phyloP scores from a whole-genome alignment of 139 green algal species.

The Coelastrella sp. region DNA sequence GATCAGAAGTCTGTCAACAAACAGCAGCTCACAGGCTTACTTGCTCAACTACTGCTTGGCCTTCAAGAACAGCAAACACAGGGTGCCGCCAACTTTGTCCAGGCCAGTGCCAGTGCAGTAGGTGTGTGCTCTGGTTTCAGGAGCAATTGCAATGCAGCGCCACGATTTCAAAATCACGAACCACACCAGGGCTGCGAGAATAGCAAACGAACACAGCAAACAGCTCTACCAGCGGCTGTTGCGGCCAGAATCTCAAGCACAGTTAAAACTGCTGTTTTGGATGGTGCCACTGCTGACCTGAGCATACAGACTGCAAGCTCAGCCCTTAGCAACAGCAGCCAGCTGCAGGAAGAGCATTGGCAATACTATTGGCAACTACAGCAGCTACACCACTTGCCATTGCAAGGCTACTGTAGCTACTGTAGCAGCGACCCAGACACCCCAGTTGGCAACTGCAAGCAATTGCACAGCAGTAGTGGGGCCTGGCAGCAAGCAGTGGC shows the following conservation, averaged over 20 bases:
- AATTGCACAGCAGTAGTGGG: neutral
- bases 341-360: neutral
- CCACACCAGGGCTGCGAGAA: too few relatives aligned
- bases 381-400: too few relatives aligned
- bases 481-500: too few relatives aligned
- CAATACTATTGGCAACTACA: too few relatives aligned
- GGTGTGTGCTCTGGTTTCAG: too few relatives aligned
- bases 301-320: neutral
- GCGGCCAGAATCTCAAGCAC: neutral
- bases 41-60: slow-evolving; percentile 14
- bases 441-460: slow-evolving; percentile 8
- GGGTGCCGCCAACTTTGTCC: neutral
- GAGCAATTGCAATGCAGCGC: neutral
- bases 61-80: neutral
- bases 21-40: slow-evolving; percentile 8
- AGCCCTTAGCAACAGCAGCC: neutral
- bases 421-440: too few relatives aligned
- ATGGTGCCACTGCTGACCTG: too few relatives aligned
- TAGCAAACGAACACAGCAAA: neutral
- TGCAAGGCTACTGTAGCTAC: too few relatives aligned
- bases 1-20: slow-evolving; percentile 20
- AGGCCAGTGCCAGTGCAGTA: too few relatives aligned
- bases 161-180: too few relatives aligned
- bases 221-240: neutral
- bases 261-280: neutral